phyloP scores from a whole-genome alignment of 2,329 filamentous ascomycete genomes.

The Fusarium tjaetaba region DNA sequence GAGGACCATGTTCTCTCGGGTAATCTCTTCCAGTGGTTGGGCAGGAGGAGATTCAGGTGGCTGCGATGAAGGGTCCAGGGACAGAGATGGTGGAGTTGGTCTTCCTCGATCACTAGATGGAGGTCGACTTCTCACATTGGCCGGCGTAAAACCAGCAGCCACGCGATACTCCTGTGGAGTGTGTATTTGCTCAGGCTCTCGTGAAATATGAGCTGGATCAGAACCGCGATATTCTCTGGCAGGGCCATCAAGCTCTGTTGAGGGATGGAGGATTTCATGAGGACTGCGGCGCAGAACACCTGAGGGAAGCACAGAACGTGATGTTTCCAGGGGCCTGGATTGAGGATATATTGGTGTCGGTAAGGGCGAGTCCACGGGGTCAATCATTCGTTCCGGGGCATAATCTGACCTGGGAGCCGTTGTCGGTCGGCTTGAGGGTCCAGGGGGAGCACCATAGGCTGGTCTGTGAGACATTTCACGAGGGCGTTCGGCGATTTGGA shows the following conservation, averaged over 20 bases:
- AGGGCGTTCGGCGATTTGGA: slow-evolving; percentile 1
- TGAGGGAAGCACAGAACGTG: slow-evolving; percentile 26
- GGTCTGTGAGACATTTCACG: slow-evolving; percentile 4
- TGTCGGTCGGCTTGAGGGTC: background rate
- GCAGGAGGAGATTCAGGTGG: slow-evolving; percentile 24
- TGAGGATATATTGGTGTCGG: slow-evolving; percentile 11
- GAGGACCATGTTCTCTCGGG: slow-evolving; percentile 55
- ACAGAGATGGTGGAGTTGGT: slow-evolving; percentile 43
- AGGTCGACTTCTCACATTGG: slow-evolving; percentile 44
- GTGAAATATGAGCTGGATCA: slow-evolving; percentile 23
- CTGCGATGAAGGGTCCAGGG: slow-evolving; percentile 43
- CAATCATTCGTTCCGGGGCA: slow-evolving; percentile 34
- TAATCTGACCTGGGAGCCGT: slow-evolving; percentile 24
- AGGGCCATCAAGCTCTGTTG: slow-evolving; percentile 32
- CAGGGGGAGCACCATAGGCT: background rate
- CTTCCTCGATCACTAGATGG: slow-evolving; percentile 42
- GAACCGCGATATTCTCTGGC: slow-evolving; percentile 21
- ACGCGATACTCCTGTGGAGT: slow-evolving; percentile 43
- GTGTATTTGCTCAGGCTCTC: slow-evolving; percentile 42
- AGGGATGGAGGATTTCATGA: slow-evolving; percentile 33
- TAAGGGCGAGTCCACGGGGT: slow-evolving; percentile 19
- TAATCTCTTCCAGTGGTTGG: slow-evolving; percentile 51
- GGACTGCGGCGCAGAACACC: slow-evolving; percentile 17
- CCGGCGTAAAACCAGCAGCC: slow-evolving; percentile 46
- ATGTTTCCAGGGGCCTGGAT: slow-evolving; percentile 8